phyloP scores from a whole-genome alignment of 2,329 filamentous ascomycete species.

The Mycogone perniciosa region DNA sequence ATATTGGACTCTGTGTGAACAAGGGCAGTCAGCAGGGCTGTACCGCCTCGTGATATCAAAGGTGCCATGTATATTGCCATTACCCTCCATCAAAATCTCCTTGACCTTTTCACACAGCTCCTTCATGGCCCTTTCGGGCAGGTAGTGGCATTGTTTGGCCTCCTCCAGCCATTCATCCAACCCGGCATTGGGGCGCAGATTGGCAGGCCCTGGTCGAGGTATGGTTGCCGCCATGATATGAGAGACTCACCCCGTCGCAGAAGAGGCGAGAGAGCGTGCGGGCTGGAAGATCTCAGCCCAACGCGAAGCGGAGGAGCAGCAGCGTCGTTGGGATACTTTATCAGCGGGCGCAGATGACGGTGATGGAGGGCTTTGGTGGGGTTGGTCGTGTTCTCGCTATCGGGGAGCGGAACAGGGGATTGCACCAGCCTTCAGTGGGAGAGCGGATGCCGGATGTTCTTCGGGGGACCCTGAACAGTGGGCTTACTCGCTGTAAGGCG shows the following conservation, averaged over 20 bases:
- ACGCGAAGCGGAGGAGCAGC: constrained; percentile 7
- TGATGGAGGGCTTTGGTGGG: constrained; percentile 17
- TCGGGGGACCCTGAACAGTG: constrained; percentile 10
- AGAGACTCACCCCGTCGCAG: constrained; percentile 18
- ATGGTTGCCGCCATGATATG: constrained; percentile 42
- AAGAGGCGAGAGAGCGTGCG: constrained; percentile 17
- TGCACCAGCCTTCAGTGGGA: constrained; percentile 4
- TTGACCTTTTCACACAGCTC: constrained; percentile 98
- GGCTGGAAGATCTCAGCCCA: constrained; percentile 8
- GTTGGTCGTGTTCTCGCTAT: neutral
- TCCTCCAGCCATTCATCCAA: constrained; percentile 95
- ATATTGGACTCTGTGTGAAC: constrained; percentile 79
- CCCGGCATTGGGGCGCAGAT: constrained; percentile 73
- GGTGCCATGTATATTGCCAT: constrained; percentile 8
- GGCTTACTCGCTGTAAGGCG: neutral
- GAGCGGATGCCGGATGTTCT: constrained; percentile 14
- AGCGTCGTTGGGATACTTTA: constrained; percentile 8
- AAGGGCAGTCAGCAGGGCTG: neutral
- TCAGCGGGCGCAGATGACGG: constrained; percentile 10
- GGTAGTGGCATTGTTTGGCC: constrained; percentile 94
- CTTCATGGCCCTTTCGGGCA: constrained; percentile 97
- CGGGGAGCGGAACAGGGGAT: neutral
- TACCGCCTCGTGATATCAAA: neutral
- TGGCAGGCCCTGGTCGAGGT: constrained; percentile 86
- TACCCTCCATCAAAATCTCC: constrained; percentile 97